Conservation (phyloP, 2,329 filamentous ascomycete species). For the Oidium heveae region DNA sequence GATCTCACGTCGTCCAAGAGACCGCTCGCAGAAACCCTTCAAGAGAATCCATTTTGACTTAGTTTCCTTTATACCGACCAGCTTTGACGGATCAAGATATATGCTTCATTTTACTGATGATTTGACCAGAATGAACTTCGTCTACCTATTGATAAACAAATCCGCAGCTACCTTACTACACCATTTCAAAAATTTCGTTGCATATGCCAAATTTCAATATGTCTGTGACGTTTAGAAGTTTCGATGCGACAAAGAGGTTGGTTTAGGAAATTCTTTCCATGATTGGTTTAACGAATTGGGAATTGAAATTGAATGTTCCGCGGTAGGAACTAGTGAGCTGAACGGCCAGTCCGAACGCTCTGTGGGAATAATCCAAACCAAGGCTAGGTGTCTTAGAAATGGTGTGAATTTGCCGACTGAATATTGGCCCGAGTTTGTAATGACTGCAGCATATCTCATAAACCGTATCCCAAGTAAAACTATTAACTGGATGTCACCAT, state of each 20-base stretch:
- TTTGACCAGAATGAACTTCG: background rate
- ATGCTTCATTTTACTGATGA: background rate
- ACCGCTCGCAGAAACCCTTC: background rate
- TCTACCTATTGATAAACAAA: background rate
- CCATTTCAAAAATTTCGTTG: background rate
- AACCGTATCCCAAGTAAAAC: background rate
- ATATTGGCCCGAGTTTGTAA: background rate
- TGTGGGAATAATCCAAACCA: background rate
- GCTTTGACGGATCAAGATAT: background rate
- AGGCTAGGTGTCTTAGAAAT: background rate
- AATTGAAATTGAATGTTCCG: background rate
- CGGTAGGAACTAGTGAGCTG: background rate
- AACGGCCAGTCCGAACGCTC: background rate
- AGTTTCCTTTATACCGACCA: background rate
- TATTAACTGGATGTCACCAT: background rate
- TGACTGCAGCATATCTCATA: background rate
- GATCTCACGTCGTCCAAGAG: background rate
- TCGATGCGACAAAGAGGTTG: background rate
- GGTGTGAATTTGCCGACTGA: background rate
- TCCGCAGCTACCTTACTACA: background rate
- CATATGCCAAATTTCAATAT: background rate
- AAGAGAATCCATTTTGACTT: background rate
- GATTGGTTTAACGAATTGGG: background rate
- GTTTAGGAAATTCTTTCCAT: background rate
- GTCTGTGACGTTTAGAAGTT: background rate